Base-by-base conservation (phyloP, 352 stramenopile species). In the Phytophthora constricta region DNA sequence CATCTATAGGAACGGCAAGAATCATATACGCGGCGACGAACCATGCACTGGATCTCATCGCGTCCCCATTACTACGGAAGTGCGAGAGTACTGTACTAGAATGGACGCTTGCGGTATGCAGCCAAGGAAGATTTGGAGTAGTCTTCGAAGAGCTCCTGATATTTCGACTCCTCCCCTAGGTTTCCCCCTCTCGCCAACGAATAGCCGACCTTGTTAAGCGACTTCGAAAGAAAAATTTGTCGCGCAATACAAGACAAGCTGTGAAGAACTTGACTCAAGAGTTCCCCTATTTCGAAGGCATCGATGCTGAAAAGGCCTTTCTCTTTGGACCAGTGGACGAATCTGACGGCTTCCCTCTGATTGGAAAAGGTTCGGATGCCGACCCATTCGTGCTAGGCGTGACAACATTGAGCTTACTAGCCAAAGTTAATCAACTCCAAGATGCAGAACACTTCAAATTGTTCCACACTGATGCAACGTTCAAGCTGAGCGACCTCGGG, bases 401-500 rank as follows among this genome's bases (percentile, higher is more conserved):
- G 3, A 58, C 19, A 20, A 58, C 51, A 7, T 19, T 48, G 10
- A 19, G 23, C 5, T 23, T 58, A 7, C 34, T 58, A 27, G 43
- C 17, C 4, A 19, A 27, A 13, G 17, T 56, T 45, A 25, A 56
- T 7, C 49, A 56, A 27, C 5, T 20, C 4, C 26, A 8, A 31
- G 17, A 20, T 45, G 37, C 10, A 19, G 37, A 45, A 14, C 37
- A 45, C 37, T 56, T 45, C 27, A 42, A 5, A 19, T 31, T 49
- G 1, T 57, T 65, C 31, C 34, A 64, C 5, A 57, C 39, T 13
- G 57, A 64, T 14, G 47, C 57, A 9, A 64, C 57, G 1, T 64
- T 64, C 17, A 58, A 64, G 27, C 25, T 34, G 1, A 57, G 57
- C 39, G 25, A 57, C 0, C 27, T 51, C n/a, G 46, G 57, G 5